Percentiles rank a stretch among this genome's conserved stretches.
phyloP scores from a whole-genome alignment of 2,329 filamentous ascomycete genomes.

The Zalaria sp. region DNA sequence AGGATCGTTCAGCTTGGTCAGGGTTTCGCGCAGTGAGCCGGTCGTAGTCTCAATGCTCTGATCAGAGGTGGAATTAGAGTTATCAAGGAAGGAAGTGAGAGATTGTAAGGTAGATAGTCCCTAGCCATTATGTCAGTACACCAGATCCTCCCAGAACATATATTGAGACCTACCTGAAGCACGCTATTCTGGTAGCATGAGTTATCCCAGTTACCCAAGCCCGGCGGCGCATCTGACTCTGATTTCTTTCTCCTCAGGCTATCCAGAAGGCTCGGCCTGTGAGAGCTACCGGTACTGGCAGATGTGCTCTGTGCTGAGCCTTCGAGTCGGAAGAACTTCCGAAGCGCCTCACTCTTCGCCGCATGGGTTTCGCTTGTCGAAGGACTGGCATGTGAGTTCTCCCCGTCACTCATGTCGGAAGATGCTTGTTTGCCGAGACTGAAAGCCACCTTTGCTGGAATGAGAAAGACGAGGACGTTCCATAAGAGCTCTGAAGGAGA shows the following conservation, averaged over 20 bases:
- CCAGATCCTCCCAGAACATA: no score
- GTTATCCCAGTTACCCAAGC: slow-evolving; percentile 83
- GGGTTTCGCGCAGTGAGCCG: slow-evolving; percentile 46
- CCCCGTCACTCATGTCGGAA: slow-evolving; percentile 1
- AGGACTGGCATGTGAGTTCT: background rate
- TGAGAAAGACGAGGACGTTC: slow-evolving; percentile 44
- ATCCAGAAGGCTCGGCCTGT: slow-evolving; percentile 1
- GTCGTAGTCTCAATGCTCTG: slow-evolving; percentile 28
- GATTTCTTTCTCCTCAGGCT: background rate
- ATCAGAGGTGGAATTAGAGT: slow-evolving; percentile 13
- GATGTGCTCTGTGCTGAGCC: slow-evolving; percentile 11
- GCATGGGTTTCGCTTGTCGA: slow-evolving; percentile 13
- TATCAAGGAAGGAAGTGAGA: slow-evolving; percentile 28
- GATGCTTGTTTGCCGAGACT: slow-evolving; percentile 28
- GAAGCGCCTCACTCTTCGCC: slow-evolving; percentile 22
- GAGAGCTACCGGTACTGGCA: background rate
- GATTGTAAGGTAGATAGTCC: slow-evolving; percentile 58
- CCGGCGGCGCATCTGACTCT: slow-evolving; percentile 31
- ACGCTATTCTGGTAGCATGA: slow-evolving; percentile 98
- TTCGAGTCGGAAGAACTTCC: slow-evolving; percentile 23
- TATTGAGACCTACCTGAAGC: slow-evolving; percentile 28
- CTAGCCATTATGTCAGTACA: background rate
- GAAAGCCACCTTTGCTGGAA: slow-evolving; percentile 44
- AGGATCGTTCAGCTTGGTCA: slow-evolving; percentile 55
- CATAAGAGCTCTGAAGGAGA: slow-evolving; percentile 39